phyloP scores from a whole-genome alignment of 805 yeast genomes.

The Saccharomycopsis sp. region DNA sequence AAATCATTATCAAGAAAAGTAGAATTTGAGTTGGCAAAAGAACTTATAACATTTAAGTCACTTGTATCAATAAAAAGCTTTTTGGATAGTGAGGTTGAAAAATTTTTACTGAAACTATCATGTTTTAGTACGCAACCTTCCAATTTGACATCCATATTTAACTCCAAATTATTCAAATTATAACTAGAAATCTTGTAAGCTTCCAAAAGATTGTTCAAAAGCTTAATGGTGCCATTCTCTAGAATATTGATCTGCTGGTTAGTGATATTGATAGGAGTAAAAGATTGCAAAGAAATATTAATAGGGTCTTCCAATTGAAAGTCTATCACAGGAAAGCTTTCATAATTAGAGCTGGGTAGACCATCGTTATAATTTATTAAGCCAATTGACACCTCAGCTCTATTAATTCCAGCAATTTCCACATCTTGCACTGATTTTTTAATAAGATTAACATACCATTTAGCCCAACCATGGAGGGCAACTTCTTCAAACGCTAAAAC shows the following conservation, averaged over 20 bases:
- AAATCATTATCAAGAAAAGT: slow-evolving; percentile 1
- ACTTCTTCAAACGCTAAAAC: slow-evolving; percentile 1
- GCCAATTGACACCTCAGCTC: neutral
- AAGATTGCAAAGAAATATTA: neutral
- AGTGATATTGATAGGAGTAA: neutral
- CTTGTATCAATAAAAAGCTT: neutral
- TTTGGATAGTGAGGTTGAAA: neutral
- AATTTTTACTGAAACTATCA: neutral
- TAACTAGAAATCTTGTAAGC: neutral
- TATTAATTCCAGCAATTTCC: neutral
- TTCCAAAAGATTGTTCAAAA: neutral
- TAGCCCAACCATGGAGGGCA: neutral
- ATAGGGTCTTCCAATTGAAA: neutral
- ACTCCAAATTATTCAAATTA: neutral
- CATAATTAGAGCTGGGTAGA: neutral
- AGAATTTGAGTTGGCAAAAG: neutral
- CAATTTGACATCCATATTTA: neutral
- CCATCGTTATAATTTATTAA: neutral
- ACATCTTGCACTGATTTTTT: neutral
- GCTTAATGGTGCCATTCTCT: neutral
- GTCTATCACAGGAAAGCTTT: neutral
- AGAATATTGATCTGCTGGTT: neutral
- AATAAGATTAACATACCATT: neutral
- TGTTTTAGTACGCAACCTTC: neutral
- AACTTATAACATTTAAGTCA: neutral